Evolutionary conservation across 2,329 filamentous ascomycete species (phyloP).

Genomic region (Lomentospora prolificans): DNA sequence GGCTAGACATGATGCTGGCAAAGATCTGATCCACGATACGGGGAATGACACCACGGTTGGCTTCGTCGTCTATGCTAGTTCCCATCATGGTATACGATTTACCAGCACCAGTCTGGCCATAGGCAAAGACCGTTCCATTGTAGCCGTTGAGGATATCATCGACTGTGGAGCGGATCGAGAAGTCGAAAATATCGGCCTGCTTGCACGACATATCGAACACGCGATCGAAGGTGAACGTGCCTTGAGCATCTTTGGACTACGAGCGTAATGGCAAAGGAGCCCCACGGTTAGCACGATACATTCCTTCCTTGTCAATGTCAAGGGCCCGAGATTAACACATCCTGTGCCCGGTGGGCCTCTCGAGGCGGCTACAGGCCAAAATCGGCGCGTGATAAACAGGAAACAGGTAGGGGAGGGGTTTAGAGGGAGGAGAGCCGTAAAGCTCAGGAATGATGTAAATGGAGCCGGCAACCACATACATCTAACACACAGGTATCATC

Average conservation of each 20-base stretch:
- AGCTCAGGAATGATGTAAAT: constrained; percentile 1
- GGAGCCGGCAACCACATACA: constrained; percentile 42
- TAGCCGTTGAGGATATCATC: constrained; percentile 98
- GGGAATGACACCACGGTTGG: constrained; percentile 86
- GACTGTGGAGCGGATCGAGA: constrained; percentile 89
- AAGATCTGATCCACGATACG: constrained; percentile 98
- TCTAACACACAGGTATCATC: constrained; percentile 82
- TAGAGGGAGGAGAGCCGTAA: constrained; percentile 8
- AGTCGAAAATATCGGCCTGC: constrained; percentile 94
- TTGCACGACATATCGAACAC: constrained; percentile 91
- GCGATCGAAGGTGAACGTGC: constrained; percentile 91
- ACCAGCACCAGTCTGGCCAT: constrained; percentile 94
- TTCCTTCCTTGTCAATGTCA: background rate
- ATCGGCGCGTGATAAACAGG: background rate
- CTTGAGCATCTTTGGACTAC: constrained; percentile 72
- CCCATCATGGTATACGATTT: constrained; percentile 93
- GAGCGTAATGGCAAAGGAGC: background rate
- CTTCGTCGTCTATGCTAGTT: constrained; percentile 79
- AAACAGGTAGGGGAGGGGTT: background rate
- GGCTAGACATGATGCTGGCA: constrained; percentile 83
- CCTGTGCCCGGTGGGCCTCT: too few relatives aligned
- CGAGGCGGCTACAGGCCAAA: background rate
- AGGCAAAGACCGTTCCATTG: constrained; percentile 97
- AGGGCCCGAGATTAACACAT: too few relatives aligned
- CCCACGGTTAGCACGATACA: background rate